Conservation (phyloP, 129 eudicot species). For the Deinandra increscens region DNA sequence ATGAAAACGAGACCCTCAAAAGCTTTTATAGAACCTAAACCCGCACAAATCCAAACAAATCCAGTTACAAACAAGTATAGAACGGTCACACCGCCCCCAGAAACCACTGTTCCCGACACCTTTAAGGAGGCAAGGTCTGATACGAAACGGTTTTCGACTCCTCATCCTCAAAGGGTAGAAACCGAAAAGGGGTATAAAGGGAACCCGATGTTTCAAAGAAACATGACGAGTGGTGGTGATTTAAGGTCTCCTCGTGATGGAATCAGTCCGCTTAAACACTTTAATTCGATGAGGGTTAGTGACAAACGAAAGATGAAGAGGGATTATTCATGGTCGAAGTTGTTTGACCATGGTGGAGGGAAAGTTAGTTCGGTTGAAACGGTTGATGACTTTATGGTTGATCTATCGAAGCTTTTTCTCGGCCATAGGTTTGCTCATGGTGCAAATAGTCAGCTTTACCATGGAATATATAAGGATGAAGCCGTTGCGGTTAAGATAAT, state of each 20-base stretch:
- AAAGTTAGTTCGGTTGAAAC: constrained; percentile 71
- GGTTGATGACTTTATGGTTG: constrained; percentile 62
- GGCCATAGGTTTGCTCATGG: constrained; percentile 95
- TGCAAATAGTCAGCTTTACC: constrained; percentile 88
- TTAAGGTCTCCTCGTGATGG: constrained; percentile 31
- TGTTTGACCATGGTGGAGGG: constrained; percentile 84
- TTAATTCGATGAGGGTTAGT: constrained; percentile 40
- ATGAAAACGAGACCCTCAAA: constrained; percentile 41
- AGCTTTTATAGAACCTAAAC: constrained; percentile 23
- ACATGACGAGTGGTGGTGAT: constrained; percentile 24
- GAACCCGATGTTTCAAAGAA: constrained; percentile 40
- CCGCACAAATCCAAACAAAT: constrained; percentile 42
- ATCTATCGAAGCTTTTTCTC: constrained; percentile 73
- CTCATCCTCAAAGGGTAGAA: constrained; percentile 58
- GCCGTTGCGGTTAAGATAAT: constrained; percentile 86
- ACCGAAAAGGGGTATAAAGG: constrained; percentile 44
- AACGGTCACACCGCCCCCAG: constrained; percentile 67
- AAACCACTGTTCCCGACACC: constrained; percentile 49
- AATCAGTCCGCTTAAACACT: constrained; percentile 48
- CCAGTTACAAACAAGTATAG: constrained; percentile 56
- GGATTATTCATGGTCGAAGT: constrained; percentile 75
- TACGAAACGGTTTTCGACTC: constrained; percentile 67
- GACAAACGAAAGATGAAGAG: constrained; percentile 48
- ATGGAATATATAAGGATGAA: constrained; percentile 71
- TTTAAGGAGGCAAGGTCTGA: constrained; percentile 73